Conservation (phyloP, 495 filamentous ascomycete species). For the Neurospora pannonica region DNA sequence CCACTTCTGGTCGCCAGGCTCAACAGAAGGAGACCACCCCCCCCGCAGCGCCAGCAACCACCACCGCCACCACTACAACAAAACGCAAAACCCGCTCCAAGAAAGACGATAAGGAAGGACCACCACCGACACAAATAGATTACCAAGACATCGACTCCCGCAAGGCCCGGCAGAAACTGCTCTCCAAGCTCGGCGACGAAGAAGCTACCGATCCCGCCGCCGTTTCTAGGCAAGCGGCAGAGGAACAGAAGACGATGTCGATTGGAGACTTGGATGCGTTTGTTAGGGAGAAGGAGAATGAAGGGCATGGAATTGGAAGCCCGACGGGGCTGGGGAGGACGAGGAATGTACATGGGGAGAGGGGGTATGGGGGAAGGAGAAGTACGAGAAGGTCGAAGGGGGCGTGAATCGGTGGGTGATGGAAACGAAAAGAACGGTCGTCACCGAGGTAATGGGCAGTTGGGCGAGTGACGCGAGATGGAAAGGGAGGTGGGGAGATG, state of each 20-base stretch:
- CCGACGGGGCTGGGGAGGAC: background rate
- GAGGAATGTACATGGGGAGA: background rate
- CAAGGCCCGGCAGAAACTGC: conserved; percentile 20
- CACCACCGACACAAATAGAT: conserved; percentile 36
- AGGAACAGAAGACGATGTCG: background rate
- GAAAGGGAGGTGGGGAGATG: too few relatives aligned
- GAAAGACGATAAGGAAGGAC: conserved; percentile 12
- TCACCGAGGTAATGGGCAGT: too few relatives aligned
- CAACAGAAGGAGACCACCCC: background rate
- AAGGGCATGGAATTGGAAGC: background rate
- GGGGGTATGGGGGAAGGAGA: background rate
- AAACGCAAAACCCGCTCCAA: background rate
- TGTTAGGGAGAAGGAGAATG: background rate
- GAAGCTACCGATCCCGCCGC: background rate
- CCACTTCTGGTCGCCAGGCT: background rate
- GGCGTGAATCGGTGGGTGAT: too few relatives aligned
- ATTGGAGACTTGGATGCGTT: background rate
- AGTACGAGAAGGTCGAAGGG: background rate
- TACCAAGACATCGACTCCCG: conserved; percentile 38
- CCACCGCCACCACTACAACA: background rate
- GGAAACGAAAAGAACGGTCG: too few relatives aligned
- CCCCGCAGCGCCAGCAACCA: background rate
- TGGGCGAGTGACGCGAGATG: too few relatives aligned
- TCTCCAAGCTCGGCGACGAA: conserved; percentile 25
- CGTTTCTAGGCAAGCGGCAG: background rate